Evolutionary conservation across 2,329 filamentous ascomycete species (phyloP), one percentile per base, ranked within the genome.

Genomic region (Chaetomium olivaceum): DNA sequence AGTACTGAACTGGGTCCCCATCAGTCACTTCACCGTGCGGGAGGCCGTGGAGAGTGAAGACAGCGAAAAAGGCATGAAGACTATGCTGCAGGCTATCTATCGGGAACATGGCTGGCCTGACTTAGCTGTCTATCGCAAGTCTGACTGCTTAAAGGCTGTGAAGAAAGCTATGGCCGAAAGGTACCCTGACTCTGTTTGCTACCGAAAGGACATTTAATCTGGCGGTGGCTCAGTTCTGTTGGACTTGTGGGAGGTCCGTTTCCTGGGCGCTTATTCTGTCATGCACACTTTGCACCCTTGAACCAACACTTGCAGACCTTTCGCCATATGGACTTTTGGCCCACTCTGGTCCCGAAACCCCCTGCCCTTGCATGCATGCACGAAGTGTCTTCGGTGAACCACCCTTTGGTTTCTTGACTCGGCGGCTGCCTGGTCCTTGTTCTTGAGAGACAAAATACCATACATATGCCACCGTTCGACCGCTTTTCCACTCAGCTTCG

Each of bases 21-120:
- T 62, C 43, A 58, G 61, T 21, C 43, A 12, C 12, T 58, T 19
- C 61, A 11, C 27, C 6, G 16, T 62, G 9, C 39, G 39, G n/a
- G 39, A 1, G 16, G 7, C 4, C 27, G 3, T 2, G 7, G 14
- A 7, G 19, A 12, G 14, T 5, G 3, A 23, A 11, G 9, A 43
- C 21, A n/a, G 33, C 55, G 57, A 57, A 27, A 12, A 21, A 23
- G 55, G 57, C 39, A 58, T 58, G 57, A 50, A 50, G 39, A 1
- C 16, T 25, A 50, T 50, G 57, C 9, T 58, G 3, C 27, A 23
- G 39, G 57, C 33, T 0, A 50, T 23, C 25, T 58, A 58, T n/a
- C 39, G 39, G 39, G 19, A 50, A 50, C 57, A 58, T 50, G 57
- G 57, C 9, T 58, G 57, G 57, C 57, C 57, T 25, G 57, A 58